These are phyloP conservation scores for Chlorophyllum brunneum DNA, from an alignment of 768 basidiomycete species.

Conservation along the genomic window DNA sequence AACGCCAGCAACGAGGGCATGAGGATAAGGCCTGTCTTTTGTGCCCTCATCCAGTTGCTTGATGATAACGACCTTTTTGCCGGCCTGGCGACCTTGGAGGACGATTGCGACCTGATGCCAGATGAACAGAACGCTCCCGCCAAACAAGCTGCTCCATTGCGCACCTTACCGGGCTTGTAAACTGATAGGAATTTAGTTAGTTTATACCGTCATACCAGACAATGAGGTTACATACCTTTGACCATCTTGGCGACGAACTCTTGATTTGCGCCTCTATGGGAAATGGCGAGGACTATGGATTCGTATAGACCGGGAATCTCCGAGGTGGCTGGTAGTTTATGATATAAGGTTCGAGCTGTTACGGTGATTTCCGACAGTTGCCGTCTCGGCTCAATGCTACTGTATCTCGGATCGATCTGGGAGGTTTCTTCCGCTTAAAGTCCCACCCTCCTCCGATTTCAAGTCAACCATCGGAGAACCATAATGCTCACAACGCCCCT, in stretches of 20 bases:
- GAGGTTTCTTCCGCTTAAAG: no score
- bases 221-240: constrained; percentile 40
- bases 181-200: constrained; percentile 41
- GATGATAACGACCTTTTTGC: constrained; percentile 99
- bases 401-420: no score
- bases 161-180: constrained; percentile 93
- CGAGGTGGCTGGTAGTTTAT: constrained; percentile 41
- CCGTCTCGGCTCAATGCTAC: not conserved
- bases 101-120: constrained; percentile 83
- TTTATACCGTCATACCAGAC: not conserved
- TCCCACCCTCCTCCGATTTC: no score
- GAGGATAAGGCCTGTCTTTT: constrained; percentile 94
- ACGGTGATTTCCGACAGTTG: not conserved
- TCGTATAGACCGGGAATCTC: constrained; percentile 30
- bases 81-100: constrained; percentile 98
- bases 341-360: constrained; percentile 29
- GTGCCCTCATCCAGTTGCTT: constrained; percentile 97
- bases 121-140: not conserved
- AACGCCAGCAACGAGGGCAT: constrained; percentile 97
- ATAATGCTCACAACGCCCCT: no score
- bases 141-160: constrained; percentile 1
- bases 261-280: constrained; percentile 32
- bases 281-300: constrained; percentile 19
- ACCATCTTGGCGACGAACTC: constrained; percentile 52
- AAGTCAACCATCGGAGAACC: no score